phyloP scores from a whole-genome alignment of 2,329 filamentous ascomycete species.

The Zymoseptoria tritici region DNA sequence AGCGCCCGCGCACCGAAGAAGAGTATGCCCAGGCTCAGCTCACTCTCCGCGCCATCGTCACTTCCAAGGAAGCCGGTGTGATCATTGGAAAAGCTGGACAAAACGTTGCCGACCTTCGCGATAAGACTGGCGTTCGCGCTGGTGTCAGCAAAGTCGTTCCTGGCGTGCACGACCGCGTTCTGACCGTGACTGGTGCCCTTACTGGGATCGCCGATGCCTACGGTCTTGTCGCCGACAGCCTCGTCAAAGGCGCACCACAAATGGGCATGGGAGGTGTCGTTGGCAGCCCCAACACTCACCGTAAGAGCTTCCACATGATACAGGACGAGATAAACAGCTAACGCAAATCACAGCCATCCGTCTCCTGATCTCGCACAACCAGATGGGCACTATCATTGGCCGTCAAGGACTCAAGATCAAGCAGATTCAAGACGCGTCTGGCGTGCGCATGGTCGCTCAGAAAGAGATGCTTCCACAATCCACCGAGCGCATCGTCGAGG shows the following conservation, averaged over 20 bases:
- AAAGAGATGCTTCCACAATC: conserved; percentile 99
- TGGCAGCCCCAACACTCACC: conserved; percentile 82
- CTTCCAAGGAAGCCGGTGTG: conserved; percentile 96
- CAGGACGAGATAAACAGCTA: conserved; percentile 10
- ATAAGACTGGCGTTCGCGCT: conserved; percentile 96
- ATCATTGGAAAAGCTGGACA: conserved; percentile 99
- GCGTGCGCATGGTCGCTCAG: conserved; percentile 97
- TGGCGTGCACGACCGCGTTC: conserved; percentile 91
- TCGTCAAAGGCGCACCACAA: conserved; percentile 87
- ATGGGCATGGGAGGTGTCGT: conserved; percentile 94
- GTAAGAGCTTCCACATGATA: conserved; percentile 53
- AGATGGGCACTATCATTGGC: conserved; percentile 99
- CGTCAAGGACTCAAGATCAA: conserved; percentile 97
- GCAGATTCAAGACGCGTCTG: conserved; percentile 94
- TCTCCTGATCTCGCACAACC: conserved; percentile 96
- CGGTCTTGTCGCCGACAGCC: conserved; percentile 79
- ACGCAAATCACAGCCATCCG: conserved; percentile 64
- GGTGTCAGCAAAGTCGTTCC: conserved; percentile 98
- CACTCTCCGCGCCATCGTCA: conserved; percentile 93
- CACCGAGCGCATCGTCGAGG: conserved; percentile 93
- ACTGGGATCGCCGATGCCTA: conserved; percentile 88
- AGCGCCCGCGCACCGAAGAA: conserved; percentile 89
- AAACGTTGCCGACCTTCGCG: conserved; percentile 93
- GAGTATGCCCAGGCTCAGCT: conserved; percentile 91
- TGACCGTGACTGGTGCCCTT: conserved; percentile 88